Conservation (phyloP, 208 protist genomes). For the Crithidia fasciculata region DNA sequence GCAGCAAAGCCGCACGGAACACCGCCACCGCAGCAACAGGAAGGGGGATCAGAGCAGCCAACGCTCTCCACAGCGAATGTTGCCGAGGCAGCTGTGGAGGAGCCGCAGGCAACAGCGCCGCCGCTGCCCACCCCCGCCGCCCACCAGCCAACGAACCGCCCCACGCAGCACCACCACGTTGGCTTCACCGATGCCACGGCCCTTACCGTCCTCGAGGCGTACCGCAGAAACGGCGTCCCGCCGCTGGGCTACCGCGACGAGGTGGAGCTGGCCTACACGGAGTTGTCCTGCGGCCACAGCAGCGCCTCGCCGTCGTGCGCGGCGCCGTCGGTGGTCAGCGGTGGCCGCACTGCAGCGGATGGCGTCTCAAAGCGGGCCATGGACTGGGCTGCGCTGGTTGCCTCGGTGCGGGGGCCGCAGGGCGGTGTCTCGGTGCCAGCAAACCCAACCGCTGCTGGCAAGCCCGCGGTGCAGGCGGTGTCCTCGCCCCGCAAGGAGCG, state of each 20-base stretch:
- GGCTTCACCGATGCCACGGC: constrained; percentile 20
- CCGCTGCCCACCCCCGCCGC: background rate
- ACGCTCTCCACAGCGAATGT: background rate
- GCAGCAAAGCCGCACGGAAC: constrained; percentile 15
- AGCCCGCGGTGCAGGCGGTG: too few relatives aligned
- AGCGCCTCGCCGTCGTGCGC: constrained; percentile 32
- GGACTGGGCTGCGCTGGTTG: constrained; percentile 39
- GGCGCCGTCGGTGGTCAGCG: constrained; percentile 20
- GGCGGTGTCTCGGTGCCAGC: background rate
- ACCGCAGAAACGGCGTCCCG: constrained; percentile 9
- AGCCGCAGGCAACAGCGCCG: background rate
- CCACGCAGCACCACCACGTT: constrained; percentile 4
- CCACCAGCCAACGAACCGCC: background rate
- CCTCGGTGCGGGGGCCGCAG: constrained; percentile 15
- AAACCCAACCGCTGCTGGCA: too few relatives aligned
- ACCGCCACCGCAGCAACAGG: too few relatives aligned
- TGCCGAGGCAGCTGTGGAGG: background rate
- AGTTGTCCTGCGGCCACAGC: constrained; percentile 34
- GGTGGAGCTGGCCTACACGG: constrained; percentile 41
- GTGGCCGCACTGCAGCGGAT: background rate
- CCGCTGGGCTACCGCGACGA: constrained; percentile 12
- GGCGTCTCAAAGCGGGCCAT: constrained; percentile 4
- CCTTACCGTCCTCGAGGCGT: constrained; percentile 15
- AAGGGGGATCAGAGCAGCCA: background rate
- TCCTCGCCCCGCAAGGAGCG: constrained; percentile 1